Evolutionary conservation across 805 yeast genomes (phyloP), one percentile per base, ranked within the genome.

Genomic region (Candida loeiensis): DNA sequence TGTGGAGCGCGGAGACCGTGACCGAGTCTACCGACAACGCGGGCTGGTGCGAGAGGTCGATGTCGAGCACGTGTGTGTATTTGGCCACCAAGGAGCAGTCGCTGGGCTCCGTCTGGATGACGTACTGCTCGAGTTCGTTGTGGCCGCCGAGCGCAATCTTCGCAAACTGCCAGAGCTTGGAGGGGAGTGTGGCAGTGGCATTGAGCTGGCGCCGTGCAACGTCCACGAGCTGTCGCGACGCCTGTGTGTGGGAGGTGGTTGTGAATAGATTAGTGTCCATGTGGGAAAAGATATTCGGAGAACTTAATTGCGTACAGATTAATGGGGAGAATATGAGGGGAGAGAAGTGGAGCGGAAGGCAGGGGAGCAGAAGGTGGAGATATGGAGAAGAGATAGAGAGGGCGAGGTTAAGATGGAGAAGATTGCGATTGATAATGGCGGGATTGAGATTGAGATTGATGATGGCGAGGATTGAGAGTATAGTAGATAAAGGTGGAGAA

Each of bases 21-120:
- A 77, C 49, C 16, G 58, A 51, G 30, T 66, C 62, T 22, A 55
- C 54, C 17, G 52, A 44, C 4, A 56, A 7, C 13, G 40, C 16
- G 13, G 48, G 24, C 34, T 53, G 55, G 2, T 48, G 35, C 3
- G 52, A 31, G 12, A 72, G 47, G 36, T 64, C 66, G 39, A 76
- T 59, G 5, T 63, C 55, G 20, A 64, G 64, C n/a, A 73, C 57
- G 33, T 53, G 45, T 11, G 70, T 57, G 54, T 64, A 77, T 51
- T 76, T 77, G 17, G 77, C 70, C 16, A 74, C 64, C 15, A 77
- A 60, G 3, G 80, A 69, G 47, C 79, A 73, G 53, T 77, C 82
- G 53, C 70, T 77, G 7, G 81, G 78, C 46, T 76, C 78, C 15
- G 64, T 39, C 3, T 52, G 45, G 14, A 67, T 30, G 1, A 77